Base-by-base conservation (phyloP, 2,329 filamentous ascomycete genomes). In the Didymella segeticola region DNA sequence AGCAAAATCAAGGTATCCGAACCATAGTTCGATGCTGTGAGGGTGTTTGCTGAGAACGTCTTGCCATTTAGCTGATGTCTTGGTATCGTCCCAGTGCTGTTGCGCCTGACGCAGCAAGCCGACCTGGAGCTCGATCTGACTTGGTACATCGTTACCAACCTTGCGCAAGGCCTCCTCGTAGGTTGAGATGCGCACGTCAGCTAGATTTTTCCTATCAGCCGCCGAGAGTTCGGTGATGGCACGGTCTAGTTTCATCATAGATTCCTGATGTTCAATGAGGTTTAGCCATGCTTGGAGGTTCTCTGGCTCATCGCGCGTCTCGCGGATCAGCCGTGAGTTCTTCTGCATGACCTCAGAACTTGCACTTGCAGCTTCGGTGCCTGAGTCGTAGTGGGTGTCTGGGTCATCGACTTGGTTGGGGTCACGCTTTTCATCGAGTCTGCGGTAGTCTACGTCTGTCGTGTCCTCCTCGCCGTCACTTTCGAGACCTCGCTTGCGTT, bases 131-230 rank as follows among this genome's bases (percentile, higher is more conserved):
- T 75, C 77, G 54, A 89, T 83, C 14, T 83, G 82, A 34, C 82
- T 80, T 15, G 73, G 42, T 15, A 68, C 57, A 29, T 77, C 63
- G 1, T 77, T 74, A 1, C 71, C 70, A 5, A 84, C 79, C 38
- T 88, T 83, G 10, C 79, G 76, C 7, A 96, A 72, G 0, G 93
- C 93, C 56, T 91, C 87, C 60, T 93, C 86, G 56, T 93, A 90
- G 56, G 96, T 85, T 2, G 88, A 86, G 2, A 96, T 77, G 61
- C 91, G 93, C 49, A 96, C 86, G 59, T 95, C 89, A 3, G 91
- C 87, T 48, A 90, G 84, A 57, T 88, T 88, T 57, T 82, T 83
- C 43, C 79, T 78, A 66, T 95, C 89, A 3, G 86, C 84, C 23
- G 79, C 77, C 0, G 85, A 86, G 20, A 77, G 25, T 69, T 80